Conservation (phyloP, 306 rosid species). For the Cucurbita argyrosperma region DNA sequence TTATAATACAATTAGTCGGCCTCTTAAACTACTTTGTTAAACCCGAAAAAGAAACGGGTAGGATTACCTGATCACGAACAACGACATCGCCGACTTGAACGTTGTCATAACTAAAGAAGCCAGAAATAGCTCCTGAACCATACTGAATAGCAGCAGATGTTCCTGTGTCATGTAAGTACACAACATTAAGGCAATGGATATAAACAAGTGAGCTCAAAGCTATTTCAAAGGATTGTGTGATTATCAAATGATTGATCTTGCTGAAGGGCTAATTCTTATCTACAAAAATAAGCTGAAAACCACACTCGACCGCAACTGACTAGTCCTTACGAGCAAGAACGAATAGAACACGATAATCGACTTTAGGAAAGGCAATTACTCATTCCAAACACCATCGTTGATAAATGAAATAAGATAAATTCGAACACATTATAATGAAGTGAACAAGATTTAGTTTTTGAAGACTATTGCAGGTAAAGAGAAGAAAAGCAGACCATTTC, state of each 20-base stretch:
- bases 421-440: neutral
- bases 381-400: neutral
- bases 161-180: slow-evolving; percentile 25
- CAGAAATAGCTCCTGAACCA: slow-evolving; percentile 77
- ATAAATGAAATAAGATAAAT: neutral
- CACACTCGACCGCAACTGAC: neutral
- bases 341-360: neutral
- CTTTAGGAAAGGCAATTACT: neutral
- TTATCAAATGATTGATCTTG: neutral
- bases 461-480: neutral
- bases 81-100: slow-evolving; percentile 58
- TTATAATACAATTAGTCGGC: neutral
- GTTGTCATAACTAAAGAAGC: slow-evolving; percentile 70
- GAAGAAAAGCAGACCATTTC: slow-evolving; percentile 46
- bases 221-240: neutral
- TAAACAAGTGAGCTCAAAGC: neutral
- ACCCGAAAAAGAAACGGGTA: neutral
- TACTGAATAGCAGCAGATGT: slow-evolving; percentile 73
- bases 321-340: neutral
- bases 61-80: slow-evolving; percentile 54
- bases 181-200: neutral
- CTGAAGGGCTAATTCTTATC: neutral
- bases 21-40: neutral
- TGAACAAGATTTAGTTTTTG: neutral
- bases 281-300: neutral